These are phyloP conservation scores for Pseudognaphalium luteoalbum DNA, from an alignment of 129 eudicot genomes.

Conservation along the genomic window DNA sequence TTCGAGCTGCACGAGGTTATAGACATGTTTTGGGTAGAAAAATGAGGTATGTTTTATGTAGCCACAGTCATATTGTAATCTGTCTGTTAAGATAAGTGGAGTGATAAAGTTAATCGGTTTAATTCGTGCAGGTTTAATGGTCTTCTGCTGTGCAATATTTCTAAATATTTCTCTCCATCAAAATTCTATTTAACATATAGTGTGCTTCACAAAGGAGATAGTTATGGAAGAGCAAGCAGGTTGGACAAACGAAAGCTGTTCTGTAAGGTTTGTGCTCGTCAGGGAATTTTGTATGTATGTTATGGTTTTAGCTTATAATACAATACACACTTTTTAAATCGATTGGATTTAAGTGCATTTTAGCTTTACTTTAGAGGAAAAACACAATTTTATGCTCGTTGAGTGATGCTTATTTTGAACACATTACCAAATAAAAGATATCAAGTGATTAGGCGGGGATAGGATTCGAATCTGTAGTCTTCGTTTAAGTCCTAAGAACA, in stretches of 20 bases:
- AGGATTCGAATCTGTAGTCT: too few relatives aligned
- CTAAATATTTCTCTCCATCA: slow-evolving; percentile 51
- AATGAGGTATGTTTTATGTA: slow-evolving; percentile 53
- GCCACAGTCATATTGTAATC: slow-evolving; percentile 3
- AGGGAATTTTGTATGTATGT: slow-evolving; percentile 12
- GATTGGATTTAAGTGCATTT: neutral
- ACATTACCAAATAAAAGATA: too few relatives aligned
- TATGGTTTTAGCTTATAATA: neutral
- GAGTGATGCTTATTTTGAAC: neutral
- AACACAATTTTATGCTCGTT: neutral
- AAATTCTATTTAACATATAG: slow-evolving; percentile 54
- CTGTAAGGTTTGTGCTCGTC: slow-evolving; percentile 42
- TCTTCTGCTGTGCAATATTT: slow-evolving; percentile 48
- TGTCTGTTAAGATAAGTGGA: slow-evolving; percentile 15
- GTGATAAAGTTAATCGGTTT: slow-evolving; percentile 16
- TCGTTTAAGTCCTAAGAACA: neutral
- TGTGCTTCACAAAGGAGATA: slow-evolving; percentile 48
- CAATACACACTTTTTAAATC: neutral
- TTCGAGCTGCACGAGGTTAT: slow-evolving; percentile 65
- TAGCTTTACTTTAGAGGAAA: neutral
- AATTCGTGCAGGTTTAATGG: slow-evolving; percentile 54
- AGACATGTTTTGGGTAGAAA: slow-evolving; percentile 53
- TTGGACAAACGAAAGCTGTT: slow-evolving; percentile 34
- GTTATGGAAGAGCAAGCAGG: slow-evolving; percentile 50
- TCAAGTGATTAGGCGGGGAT: too few relatives aligned